phyloP scores from a whole-genome alignment of 129 eudicot species.

The Flaveria trinervia region DNA sequence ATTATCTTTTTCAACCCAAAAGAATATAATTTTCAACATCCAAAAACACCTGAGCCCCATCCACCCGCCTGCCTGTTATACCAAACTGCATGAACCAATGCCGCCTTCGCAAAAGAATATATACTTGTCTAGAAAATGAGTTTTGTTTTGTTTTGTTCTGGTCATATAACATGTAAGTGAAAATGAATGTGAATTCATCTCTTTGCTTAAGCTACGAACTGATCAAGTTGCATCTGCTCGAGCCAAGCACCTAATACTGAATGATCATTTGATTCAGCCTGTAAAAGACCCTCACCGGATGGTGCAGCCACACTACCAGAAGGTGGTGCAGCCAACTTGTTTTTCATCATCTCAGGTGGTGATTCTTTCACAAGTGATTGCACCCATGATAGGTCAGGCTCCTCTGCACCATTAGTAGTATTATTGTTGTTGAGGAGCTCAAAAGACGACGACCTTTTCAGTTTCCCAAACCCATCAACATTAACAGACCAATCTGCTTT shows the following conservation, averaged over 20 bases:
- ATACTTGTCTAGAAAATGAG: slow-evolving; percentile 42
- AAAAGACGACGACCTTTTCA: slow-evolving; percentile 52
- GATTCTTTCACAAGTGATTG: slow-evolving; percentile 93
- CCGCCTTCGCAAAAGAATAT: slow-evolving; percentile 45
- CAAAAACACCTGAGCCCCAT: not conserved
- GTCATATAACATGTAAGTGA: slow-evolving; percentile 30
- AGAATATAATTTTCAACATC: slow-evolving; percentile 42
- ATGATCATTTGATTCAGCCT: slow-evolving; percentile 62
- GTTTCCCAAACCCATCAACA: slow-evolving; percentile 38
- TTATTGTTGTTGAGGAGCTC: slow-evolving; percentile 38
- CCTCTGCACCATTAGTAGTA: slow-evolving; percentile 48
- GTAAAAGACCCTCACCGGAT: slow-evolving; percentile 72
- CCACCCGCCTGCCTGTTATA: slow-evolving; percentile 27
- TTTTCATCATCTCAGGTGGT: slow-evolving; percentile 83
- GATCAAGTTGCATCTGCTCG: slow-evolving; percentile 97
- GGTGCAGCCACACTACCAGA: slow-evolving; percentile 48
- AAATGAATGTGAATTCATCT: slow-evolving; percentile 41
- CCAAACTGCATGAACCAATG: slow-evolving; percentile 41
- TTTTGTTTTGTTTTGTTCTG: slow-evolving; percentile 21
- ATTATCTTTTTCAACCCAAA: slow-evolving; percentile 42
- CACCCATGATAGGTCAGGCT: slow-evolving; percentile 95
- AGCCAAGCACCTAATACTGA: slow-evolving; percentile 92
- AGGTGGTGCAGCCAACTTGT: slow-evolving; percentile 51
- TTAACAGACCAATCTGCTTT: slow-evolving; percentile 73
- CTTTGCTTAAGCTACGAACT: slow-evolving; percentile 65